Evolutionary conservation across 345 rosid genomes (phyloP), one percentile per base, ranked within the genome.

Genomic region (Citrus inodora): DNA sequence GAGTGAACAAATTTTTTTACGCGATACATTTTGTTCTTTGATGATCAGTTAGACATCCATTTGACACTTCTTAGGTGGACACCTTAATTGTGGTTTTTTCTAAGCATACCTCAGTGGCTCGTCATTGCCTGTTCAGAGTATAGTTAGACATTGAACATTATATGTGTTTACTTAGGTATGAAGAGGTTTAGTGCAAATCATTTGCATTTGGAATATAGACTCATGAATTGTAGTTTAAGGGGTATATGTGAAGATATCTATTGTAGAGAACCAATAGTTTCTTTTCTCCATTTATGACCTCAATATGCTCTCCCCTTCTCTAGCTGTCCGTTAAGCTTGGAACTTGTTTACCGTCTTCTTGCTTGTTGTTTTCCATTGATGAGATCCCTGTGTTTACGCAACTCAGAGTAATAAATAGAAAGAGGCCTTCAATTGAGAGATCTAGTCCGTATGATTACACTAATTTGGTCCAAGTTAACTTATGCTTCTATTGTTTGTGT

Each of bases 21-120:
- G 6, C 87, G 9, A 67, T 64, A 70, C 51, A 33, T 55, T 22
- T n/a, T 85, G 58, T 60, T 25, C 24, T 27, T 5, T 82, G 42
- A 46, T 59, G 33, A 32, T 24, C 32, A 19, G 69, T 6, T 55
- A 35, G 11, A 53, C 56, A 59, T 74, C 74, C 61, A 75, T 73
- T 66, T 67, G 42, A 35, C 69, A 46, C 38, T 60, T 56, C 67
- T 64, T 30, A 64, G 27, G 22, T 35, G 55, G 66, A 73, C 67
- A 6, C 53, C 35, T 73, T 5, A 33, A 72, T 22, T 58, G 10
- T 33, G 32, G 76, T 13, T 35, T 7, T 60, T 40, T 62, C 16
- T 58, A 72, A 56, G n/a, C 27, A 58, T 58, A 22, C n/a, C 24
- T 22, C 37, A 56, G 51, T 59, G 16, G 7, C 65, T 33, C 64